Evolutionary conservation across 2,329 filamentous ascomycete genomes (phyloP).

Genomic region (Fusarium penzigii): DNA sequence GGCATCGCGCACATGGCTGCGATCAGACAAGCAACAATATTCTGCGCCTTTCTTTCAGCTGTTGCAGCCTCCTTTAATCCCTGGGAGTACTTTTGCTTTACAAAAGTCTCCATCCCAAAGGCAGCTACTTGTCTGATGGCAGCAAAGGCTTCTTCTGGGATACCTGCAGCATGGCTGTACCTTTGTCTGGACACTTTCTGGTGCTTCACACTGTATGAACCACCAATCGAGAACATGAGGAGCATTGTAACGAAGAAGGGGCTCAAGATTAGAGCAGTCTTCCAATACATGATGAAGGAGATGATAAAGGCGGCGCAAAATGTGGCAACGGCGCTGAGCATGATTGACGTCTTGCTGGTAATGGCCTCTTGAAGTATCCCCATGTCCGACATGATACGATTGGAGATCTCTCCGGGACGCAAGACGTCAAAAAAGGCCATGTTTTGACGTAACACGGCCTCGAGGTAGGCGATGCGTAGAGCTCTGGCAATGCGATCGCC

Average conservation of each 20-base stretch:
- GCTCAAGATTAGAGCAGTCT: slow-evolving; percentile 75
- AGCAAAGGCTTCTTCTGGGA: slow-evolving; percentile 4
- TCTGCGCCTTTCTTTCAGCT: slow-evolving; percentile 3
- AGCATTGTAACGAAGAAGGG: slow-evolving; percentile 74
- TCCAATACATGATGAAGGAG: slow-evolving; percentile 81
- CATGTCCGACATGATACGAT: slow-evolving; percentile 73
- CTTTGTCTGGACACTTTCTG: slow-evolving; percentile 70
- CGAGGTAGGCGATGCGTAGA: slow-evolving; percentile 45
- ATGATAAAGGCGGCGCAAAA: slow-evolving; percentile 82
- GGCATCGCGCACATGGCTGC: slow-evolving; percentile 73
- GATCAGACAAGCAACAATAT: slow-evolving; percentile 56
- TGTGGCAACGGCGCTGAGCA: slow-evolving; percentile 66
- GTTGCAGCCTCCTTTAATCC: slow-evolving; percentile 56
- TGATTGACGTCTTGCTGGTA: slow-evolving; percentile 75
- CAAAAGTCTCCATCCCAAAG: not conserved
- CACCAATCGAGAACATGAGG: slow-evolving; percentile 66
- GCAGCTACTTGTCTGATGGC: slow-evolving; percentile 5
- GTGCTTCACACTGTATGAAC: slow-evolving; percentile 69
- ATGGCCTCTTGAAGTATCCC: slow-evolving; percentile 84
- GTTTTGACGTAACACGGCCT: slow-evolving; percentile 47
- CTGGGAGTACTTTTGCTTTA: slow-evolving; percentile 80
- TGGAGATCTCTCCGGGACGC: slow-evolving; percentile 35
- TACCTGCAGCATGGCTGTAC: slow-evolving; percentile 73
- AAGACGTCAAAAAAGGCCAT: slow-evolving; percentile 51
- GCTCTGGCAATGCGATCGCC: slow-evolving; percentile 38